phyloP scores from a whole-genome alignment of 139 green algal genomes.

The Chlamydomonas sp. region DNA sequence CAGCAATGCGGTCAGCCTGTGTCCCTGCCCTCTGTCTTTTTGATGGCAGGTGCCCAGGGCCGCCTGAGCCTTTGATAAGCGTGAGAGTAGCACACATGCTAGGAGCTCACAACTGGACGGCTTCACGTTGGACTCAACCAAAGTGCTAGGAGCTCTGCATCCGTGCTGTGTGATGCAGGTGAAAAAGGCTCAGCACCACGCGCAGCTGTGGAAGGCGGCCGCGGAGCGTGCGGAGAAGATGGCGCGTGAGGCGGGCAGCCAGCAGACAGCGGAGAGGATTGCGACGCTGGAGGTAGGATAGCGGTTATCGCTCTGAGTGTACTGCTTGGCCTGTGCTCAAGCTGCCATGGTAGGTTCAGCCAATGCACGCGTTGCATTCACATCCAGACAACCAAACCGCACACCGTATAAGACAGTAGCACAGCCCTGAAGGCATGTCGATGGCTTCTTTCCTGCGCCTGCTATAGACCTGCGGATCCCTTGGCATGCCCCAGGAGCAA shows the following conservation, averaged over 20 bases:
- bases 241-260: not conserved
- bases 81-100: no score
- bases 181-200: not conserved
- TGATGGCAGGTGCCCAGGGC: no score
- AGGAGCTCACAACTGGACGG: no score
- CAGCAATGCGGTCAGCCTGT: not conserved
- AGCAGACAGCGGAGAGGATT: not conserved
- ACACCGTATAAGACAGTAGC: not conserved
- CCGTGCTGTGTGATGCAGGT: not conserved
- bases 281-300: not conserved
- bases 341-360: no score
- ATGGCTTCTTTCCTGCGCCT: no score
- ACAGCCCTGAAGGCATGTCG: no score
- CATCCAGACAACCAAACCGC: not conserved
- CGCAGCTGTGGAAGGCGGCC: not conserved
- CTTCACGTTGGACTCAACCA: not conserved
- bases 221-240: constrained; percentile 23
- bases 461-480: not conserved
- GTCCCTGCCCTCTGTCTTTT: not conserved
- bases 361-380: not conserved
- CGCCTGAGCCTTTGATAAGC: no score
- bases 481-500: not conserved
- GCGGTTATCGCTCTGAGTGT: no score
- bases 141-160: not conserved
- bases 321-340: no score